A percentile compares a stretch with the other conserved stretches of the same genome.
phyloP scores from a whole-genome alignment of 352 stramenopile genomes.

The Phytophthora aleatoria region DNA sequence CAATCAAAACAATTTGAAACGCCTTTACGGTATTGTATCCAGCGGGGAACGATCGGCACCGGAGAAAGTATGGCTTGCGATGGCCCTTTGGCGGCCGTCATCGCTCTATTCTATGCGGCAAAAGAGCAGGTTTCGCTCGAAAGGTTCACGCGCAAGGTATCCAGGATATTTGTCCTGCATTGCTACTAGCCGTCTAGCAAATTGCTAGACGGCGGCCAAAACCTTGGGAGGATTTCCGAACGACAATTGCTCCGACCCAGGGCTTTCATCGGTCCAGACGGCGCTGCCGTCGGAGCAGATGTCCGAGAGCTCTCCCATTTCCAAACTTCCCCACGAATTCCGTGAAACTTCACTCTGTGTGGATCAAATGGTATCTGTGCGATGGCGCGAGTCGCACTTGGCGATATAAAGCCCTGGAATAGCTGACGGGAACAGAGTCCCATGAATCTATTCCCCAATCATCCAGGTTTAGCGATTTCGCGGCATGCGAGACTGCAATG shows the following conservation, averaged over 20 bases:
- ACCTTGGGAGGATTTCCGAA: constrained; percentile 12
- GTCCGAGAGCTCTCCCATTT: constrained; percentile 22
- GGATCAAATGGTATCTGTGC: constrained; percentile 19
- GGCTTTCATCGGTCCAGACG: constrained; percentile 17
- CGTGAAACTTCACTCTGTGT: constrained; percentile 22
- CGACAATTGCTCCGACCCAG: constrained; percentile 6
- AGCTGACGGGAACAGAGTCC: constrained; percentile 3
- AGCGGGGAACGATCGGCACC: constrained; percentile 19
- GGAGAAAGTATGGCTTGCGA: not conserved
- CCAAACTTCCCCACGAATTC: constrained; percentile 25
- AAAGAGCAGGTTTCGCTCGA: constrained; percentile 18
- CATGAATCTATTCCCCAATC: constrained; percentile 17
- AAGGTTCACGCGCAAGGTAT: constrained; percentile 8
- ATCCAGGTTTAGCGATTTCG: constrained; percentile 6
- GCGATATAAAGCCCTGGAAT: not conserved
- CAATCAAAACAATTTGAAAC: constrained; percentile 21
- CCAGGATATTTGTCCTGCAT: not conserved
- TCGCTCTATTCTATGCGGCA: constrained; percentile 6
- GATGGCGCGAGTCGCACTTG: constrained; percentile 11
- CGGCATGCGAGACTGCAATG: constrained; percentile 13
- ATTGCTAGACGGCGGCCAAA: not conserved
- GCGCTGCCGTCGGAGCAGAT: constrained; percentile 22
- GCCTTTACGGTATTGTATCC: constrained; percentile 23
- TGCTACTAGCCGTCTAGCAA: too few species aligned
- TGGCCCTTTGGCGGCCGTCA: not conserved